Percentiles rank a stretch among this genome's conserved stretches.
Evolutionary conservation across 257 asterid species (phyloP).

Genomic region (Solanum commersonii): DNA sequence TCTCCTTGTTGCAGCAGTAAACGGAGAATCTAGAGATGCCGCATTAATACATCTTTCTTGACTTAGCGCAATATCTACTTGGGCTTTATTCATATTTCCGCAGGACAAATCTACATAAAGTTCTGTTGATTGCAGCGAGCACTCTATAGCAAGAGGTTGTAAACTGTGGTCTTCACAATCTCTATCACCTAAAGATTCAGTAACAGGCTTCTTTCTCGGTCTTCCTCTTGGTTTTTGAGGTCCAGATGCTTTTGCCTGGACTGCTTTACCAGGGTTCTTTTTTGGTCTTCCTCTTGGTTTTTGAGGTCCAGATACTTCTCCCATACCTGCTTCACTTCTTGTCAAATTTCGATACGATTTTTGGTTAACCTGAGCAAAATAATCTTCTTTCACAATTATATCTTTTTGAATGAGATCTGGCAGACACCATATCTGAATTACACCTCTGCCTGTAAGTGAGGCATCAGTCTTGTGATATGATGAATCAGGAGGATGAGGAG

Average conservation of each 20-base stretch:
- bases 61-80: neutral
- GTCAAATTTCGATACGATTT: constrained; percentile 13
- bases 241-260: constrained; percentile 2
- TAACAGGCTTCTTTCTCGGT: constrained; percentile 33
- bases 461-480: constrained; percentile 77
- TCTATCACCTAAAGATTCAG: constrained; percentile 17
- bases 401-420: constrained; percentile 15
- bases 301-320: constrained; percentile 4
- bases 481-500: constrained; percentile 89
- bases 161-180: constrained; percentile 4
- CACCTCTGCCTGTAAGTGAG: constrained; percentile 79
- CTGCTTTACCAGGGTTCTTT: constrained; percentile 10
- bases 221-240: constrained; percentile 35
- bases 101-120: neutral
- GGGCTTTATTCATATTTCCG: neutral
- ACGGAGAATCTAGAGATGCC: neutral
- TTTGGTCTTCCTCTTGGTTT: constrained; percentile 31
- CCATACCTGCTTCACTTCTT: constrained; percentile 8
- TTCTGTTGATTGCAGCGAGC: constrained; percentile 5
- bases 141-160: constrained; percentile 14
- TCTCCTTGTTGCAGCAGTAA: constrained; percentile 15
- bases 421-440: constrained; percentile 87
- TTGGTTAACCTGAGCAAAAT: constrained; percentile 22
- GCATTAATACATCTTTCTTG: neutral
- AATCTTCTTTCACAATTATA: constrained; percentile 10